Conservation (phyloP, 129 eudicot species). For the Heracleum sosnowskyi region DNA sequence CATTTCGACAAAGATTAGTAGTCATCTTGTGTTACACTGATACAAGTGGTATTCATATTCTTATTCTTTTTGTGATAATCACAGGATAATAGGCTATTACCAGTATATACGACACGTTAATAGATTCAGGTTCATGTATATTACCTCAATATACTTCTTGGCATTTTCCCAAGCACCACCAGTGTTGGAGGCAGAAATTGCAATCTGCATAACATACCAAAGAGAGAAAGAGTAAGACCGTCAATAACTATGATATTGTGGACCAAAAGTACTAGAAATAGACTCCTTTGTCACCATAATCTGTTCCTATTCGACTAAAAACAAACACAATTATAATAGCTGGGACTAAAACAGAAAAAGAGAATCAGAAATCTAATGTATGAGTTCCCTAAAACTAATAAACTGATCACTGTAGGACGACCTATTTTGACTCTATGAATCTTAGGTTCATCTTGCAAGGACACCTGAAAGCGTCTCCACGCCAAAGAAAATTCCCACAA, state of each 20-base stretch:
- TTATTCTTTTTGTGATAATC: too few relatives aligned
- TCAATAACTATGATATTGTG: too few relatives aligned
- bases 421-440: background rate
- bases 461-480: background rate
- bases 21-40: background rate
- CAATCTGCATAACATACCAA: background rate
- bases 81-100: background rate
- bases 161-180: background rate
- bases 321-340: background rate
- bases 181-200: background rate
- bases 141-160: background rate
- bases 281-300: background rate
- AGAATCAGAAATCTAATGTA: background rate
- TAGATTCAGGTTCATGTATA: background rate
- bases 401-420: background rate
- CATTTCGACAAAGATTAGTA: background rate
- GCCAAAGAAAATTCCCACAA: background rate
- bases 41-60: background rate
- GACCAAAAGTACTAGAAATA: background rate
- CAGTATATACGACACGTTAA: background rate
- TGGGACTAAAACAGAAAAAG: background rate
- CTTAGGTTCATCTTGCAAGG: background rate
- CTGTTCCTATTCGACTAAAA: too few relatives aligned
- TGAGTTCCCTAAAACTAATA: background rate
- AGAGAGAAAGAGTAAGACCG: background rate